Evolutionary conservation across 2,329 filamentous ascomycete genomes (phyloP), one percentile per base, ranked within the genome.

Genomic region (Ceratocystis harringtonii): DNA sequence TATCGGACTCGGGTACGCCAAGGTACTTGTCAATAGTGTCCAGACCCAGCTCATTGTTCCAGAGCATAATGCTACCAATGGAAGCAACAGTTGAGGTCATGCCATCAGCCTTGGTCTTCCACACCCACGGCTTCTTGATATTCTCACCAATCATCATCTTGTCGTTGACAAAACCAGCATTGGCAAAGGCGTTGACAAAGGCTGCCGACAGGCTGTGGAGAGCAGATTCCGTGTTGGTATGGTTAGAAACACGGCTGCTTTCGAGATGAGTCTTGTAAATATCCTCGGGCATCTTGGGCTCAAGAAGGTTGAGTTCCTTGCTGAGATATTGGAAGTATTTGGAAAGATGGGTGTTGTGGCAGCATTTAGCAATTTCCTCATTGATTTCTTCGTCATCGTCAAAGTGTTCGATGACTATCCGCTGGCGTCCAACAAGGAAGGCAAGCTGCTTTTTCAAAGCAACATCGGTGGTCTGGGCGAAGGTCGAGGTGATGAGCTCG

Each of bases 201-300:
- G 88, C 91, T 64, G 92, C 94, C 3, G 94, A 92, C 68, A 99
- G 81, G 72, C 99, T 99, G 79, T 99, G 92, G 71, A 91, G 84
- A 36, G 92, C 92, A 8, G 94, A 99, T 74, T 99, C 94, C 60
- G 95, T 84, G 73, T 96, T 96, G 10, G 92, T 96, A 77, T 96
- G 84, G 44, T 91, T 92, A 28, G 90, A 90, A 64, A 95, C 94
- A 68, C 95, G 85, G 71, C 87, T 95, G 78, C 89, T 97, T 77
- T 99, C 94, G 4, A 99, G 83, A 76, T 99, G 94, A 73, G 91
- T 96, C 80, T 99, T 99, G 83, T 99, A 99, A 71, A 99, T 99
- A 72, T 99, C 95, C 74, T 99, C 94, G 0, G 92, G 95, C 55
- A 90, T 89, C 79, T 96, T 97, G 44, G 94, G 94, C 69, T 99